A percentile compares a stretch with the other conserved stretches of the same genome.
Conservation (phyloP, 2,329 filamentous ascomycete species). For the Aureobasidium sp. region DNA sequence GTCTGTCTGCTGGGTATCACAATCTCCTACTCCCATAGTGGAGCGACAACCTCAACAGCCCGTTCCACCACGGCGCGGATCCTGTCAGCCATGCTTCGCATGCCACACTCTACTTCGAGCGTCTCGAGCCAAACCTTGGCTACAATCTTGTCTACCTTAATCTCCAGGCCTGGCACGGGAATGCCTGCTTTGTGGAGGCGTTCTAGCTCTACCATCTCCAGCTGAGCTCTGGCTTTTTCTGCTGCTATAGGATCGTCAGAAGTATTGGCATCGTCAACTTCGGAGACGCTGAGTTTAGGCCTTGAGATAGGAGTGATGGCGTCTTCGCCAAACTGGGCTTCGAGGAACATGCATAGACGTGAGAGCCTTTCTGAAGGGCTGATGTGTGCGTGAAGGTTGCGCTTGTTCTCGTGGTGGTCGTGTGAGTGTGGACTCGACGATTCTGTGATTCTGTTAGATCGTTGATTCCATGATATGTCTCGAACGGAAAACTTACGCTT, state of each 20-base stretch:
- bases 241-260: conserved; percentile 38
- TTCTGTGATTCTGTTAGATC: conserved; percentile 19
- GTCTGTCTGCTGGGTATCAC: background rate
- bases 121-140: conserved; percentile 90
- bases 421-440: conserved; percentile 40
- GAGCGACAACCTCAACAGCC: conserved; percentile 54
- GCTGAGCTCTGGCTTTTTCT: conserved; percentile 46
- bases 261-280: conserved; percentile 22
- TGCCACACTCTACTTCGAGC: conserved; percentile 82
- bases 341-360: conserved; percentile 88
- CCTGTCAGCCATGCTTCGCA: conserved; percentile 67
- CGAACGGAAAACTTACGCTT: conserved; percentile 53
- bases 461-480: too few relatives aligned
- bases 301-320: conserved; percentile 67
- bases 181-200: conserved; percentile 77
- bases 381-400: conserved; percentile 66
- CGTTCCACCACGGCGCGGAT: conserved; percentile 85
- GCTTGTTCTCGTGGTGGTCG: conserved; percentile 35
- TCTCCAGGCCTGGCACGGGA: conserved; percentile 78
- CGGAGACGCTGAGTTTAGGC: conserved; percentile 43
- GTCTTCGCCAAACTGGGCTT: conserved; percentile 86
- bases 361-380: conserved; percentile 68
- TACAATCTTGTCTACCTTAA: conserved; percentile 78
- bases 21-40: conserved; percentile 12
- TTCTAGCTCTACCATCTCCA: conserved; percentile 52